Percentiles rank a stretch among this genome's conserved stretches.
Evolutionary conservation across 257 asterid species (phyloP).

Genomic region (Echium plantagineum): DNA sequence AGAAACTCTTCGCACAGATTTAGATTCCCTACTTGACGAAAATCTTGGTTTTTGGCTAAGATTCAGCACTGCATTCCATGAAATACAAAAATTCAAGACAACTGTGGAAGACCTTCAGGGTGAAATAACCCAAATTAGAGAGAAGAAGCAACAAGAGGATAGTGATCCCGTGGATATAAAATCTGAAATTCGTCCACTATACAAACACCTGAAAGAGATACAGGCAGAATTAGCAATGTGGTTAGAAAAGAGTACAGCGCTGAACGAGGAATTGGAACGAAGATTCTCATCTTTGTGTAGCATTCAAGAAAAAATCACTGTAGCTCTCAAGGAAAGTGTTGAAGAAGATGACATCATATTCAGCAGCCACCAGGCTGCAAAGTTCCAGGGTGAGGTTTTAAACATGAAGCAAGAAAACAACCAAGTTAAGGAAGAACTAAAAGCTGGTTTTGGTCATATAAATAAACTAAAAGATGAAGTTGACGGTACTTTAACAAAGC

Average conservation of each 20-base stretch:
- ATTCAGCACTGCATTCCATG: slow-evolving; percentile 44
- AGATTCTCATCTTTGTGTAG: slow-evolving; percentile 57
- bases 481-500: slow-evolving; percentile 41
- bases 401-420: slow-evolving; percentile 93
- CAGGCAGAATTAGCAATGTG: slow-evolving; percentile 64
- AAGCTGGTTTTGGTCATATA: slow-evolving; percentile 55
- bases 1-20: slow-evolving; percentile 35
- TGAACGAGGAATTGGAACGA: slow-evolving; percentile 59
- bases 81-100: slow-evolving; percentile 38
- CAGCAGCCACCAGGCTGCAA: slow-evolving; percentile 91
- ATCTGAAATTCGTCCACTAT: slow-evolving; percentile 67
- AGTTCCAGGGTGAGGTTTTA: slow-evolving; percentile 75
- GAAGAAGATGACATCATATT: slow-evolving; percentile 60
- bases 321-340: slow-evolving; percentile 52
- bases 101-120: slow-evolving; percentile 40
- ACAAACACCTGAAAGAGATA: slow-evolving; percentile 80
- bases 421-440: slow-evolving; percentile 67
- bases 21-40: slow-evolving; percentile 39
- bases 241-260: slow-evolving; percentile 53
- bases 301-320: slow-evolving; percentile 71
- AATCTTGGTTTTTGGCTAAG: slow-evolving; percentile 60
- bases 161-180: slow-evolving; percentile 22
- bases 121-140: slow-evolving; percentile 23
- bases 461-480: slow-evolving; percentile 45
- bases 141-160: slow-evolving; percentile 24